phyloP scores from a whole-genome alignment of 768 basidiomycete genomes.

The Phanerochaete carnosa region DNA sequence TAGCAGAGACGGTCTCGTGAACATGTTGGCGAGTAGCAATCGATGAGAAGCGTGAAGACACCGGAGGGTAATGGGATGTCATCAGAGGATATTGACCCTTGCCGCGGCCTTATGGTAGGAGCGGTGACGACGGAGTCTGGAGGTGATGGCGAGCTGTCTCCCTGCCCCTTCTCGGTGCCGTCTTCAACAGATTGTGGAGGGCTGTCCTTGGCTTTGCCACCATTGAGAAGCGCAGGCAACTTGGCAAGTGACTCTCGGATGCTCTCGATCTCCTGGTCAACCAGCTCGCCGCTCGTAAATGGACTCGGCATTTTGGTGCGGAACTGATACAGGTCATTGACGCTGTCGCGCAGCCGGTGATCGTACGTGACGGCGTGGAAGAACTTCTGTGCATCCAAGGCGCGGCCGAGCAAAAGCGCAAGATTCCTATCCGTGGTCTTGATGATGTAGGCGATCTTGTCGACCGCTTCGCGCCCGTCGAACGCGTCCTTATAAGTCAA shows the following conservation, averaged over 20 bases:
- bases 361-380: conserved; percentile 99
- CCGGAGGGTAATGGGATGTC: conserved; percentile 81
- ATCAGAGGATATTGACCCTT: conserved; percentile 47
- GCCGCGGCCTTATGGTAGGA: conserved; percentile 30
- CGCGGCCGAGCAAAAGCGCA: conserved; percentile 90
- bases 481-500: conserved; percentile 96
- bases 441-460: conserved; percentile 97
- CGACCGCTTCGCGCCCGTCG: conserved; percentile 95
- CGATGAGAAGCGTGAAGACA: conserved; percentile 93
- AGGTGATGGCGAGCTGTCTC: conserved; percentile 19
- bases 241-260: conserved; percentile 26
- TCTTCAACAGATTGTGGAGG: conserved; percentile 29
- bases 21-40: conserved; percentile 98
- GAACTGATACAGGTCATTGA: conserved; percentile 92
- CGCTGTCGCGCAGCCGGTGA: conserved; percentile 87
- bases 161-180: conserved; percentile 20
- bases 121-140: conserved; percentile 22
- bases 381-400: conserved; percentile 96
- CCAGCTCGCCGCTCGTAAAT: conserved; percentile 76
- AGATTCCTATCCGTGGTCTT: conserved; percentile 97
- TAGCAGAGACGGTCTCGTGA: conserved; percentile 94
- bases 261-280: conserved; percentile 34
- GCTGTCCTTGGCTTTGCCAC: conserved; percentile 27
- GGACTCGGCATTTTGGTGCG: conserved; percentile 78
- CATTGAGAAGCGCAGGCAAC: conserved; percentile 25